These are phyloP conservation scores for Phyllostachys edulis DNA, from an alignment of 176 grass and related monocot species.

Conservation along the genomic window DNA sequence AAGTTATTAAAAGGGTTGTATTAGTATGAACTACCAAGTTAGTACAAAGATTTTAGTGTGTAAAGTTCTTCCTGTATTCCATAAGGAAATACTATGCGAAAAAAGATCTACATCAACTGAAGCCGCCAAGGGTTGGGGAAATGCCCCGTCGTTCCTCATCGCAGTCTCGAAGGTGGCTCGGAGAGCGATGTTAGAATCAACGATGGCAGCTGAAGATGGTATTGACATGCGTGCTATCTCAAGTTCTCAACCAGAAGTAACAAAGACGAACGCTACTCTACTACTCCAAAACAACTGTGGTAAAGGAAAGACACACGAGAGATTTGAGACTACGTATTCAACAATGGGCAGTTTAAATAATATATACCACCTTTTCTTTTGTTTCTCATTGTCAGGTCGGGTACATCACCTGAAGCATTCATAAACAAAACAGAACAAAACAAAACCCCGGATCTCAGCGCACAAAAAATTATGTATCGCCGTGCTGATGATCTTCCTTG, in stretches of 20 bases:
- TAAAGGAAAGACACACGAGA: not conserved
- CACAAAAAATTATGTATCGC: not conserved
- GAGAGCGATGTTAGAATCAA: too few relatives aligned
- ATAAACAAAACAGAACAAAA: not conserved
- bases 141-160: too few relatives aligned
- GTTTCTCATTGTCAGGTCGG: not conserved
- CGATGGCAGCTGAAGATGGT: too few relatives aligned
- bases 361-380: not conserved
- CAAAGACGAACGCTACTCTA: not conserved
- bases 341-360: not conserved
- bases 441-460: not conserved
- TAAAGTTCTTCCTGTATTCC: too few relatives aligned
- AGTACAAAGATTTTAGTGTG: too few relatives aligned
- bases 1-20: too few relatives aligned
- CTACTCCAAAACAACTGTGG: not conserved
- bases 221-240: too few relatives aligned
- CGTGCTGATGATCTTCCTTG: not conserved
- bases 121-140: too few relatives aligned
- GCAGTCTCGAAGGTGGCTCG: too few relatives aligned
- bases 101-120: too few relatives aligned
- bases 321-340: not conserved
- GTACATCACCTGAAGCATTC: constrained; percentile 13
- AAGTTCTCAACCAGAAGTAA: not conserved
- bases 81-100: too few relatives aligned
- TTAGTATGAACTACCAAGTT: too few relatives aligned